These are phyloP conservation scores for Bacidia rubella DNA, from an alignment of 495 filamentous ascomycete species.

Conservation along the genomic window DNA sequence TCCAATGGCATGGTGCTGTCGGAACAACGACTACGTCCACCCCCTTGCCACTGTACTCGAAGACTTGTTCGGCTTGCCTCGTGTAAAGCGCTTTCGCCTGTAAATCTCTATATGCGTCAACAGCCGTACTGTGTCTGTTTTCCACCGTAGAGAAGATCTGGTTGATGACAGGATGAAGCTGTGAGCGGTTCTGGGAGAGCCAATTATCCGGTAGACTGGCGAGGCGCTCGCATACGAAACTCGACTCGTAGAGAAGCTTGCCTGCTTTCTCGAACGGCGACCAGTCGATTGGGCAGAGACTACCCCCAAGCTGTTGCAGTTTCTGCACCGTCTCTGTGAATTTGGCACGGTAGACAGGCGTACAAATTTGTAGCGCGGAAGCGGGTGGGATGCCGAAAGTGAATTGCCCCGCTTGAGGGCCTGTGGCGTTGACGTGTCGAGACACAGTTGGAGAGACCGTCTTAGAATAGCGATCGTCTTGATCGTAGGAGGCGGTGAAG, in stretches of 20 bases:
- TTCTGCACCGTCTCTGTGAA: constrained; percentile 31
- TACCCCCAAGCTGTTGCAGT: constrained; percentile 35
- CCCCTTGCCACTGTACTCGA: constrained; percentile 28
- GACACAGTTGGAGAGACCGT: constrained; percentile 22
- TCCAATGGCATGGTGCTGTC: constrained; percentile 45
- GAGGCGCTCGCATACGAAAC: constrained; percentile 43
- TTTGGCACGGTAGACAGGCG: constrained; percentile 26
- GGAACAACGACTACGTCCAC: constrained; percentile 50
- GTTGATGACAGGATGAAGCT: constrained; percentile 43
- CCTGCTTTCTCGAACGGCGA: constrained; percentile 39
- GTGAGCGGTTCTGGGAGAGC: constrained; percentile 23
- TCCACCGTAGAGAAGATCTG: constrained; percentile 36
- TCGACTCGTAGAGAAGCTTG: constrained; percentile 42
- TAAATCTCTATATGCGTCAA: constrained; percentile 41
- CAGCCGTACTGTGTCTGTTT: constrained; percentile 32
- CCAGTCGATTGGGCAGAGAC: constrained; percentile 37
- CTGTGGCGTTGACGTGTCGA: constrained; percentile 38
- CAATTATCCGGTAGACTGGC: constrained; percentile 32
- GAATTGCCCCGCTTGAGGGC: constrained; percentile 31
- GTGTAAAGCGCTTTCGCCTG: constrained; percentile 34
- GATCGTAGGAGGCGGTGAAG: constrained; percentile 38
- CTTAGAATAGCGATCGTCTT: constrained; percentile 43
- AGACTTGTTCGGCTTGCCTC: constrained; percentile 32
- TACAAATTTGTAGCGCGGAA: constrained; percentile 33
- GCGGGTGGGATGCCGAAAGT: constrained; percentile 40